Evolutionary conservation across 352 stramenopile species (phyloP), one percentile per base, ranked within the genome.

Genomic region (Globisporangium nunn): DNA sequence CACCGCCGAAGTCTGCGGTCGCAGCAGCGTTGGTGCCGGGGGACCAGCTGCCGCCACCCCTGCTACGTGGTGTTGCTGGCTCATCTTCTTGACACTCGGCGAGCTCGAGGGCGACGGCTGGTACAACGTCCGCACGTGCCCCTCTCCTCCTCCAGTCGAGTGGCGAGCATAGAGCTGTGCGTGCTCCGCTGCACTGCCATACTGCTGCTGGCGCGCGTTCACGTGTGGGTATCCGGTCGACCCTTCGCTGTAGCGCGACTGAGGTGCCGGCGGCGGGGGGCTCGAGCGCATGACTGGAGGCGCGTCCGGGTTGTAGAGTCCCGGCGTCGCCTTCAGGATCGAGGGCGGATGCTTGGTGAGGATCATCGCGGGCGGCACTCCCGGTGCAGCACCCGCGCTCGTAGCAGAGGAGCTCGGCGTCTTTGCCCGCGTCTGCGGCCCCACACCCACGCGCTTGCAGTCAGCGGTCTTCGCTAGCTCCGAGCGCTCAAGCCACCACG

Each of bases 311-410:
- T 48, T 39, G 52, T 60, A 63, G 23, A 63, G n/a, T 10, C 4
- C 23, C n/a, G 40, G 28, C 14, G 53, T 31, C 6, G 68, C 62
- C 18, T 50, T 64, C 29, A 77, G 60, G 43, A 75, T 61, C 59
- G 71, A 72, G 2, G 70, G 68, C 23, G 68, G 79, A 8, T 70
- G 68, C 55, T 83, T 87, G 43, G 72, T 60, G 58, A 81, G 61
- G 7, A 76, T 68, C 28, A 59, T 54, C 37, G 61, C 46, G 6
- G 62, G 49, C 12, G 59, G 14, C 0, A 54, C 18, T 7, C 61
- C 17, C 30, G 63, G 50, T 43, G 43, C 3, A 37, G 61, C 23
- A 23, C 37, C 31, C 18, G 44, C 50, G 2, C 48, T 45, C 10
- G 37, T 31, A 30, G 47, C 41, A 7, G 31, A 35, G 18, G 55